Conservation (phyloP, 495 filamentous ascomycete genomes). For the Penicillium taxi region DNA sequence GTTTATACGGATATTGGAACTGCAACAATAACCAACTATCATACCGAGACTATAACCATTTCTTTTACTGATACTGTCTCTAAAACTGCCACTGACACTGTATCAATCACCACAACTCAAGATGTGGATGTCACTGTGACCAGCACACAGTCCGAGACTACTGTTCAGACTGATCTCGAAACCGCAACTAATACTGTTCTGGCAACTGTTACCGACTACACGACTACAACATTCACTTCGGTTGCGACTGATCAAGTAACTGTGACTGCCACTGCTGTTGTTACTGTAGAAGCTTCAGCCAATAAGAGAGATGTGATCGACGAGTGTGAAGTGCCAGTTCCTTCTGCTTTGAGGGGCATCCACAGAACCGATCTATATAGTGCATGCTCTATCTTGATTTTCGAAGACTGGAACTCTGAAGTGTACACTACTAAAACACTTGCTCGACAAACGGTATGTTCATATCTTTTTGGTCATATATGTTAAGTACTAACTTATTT, state of each 20-base stretch:
- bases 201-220: not conserved
- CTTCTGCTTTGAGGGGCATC: constrained; percentile 1
- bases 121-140: not conserved
- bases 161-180: not conserved
- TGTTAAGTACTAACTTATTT: not conserved
- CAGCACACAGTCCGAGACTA: not conserved
- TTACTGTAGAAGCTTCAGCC: not conserved
- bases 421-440: constrained; percentile 2
- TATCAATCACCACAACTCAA: not conserved
- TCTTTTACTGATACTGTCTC: constrained; percentile 4
- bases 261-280: not conserved
- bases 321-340: not conserved
- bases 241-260: not conserved
- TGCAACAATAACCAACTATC: constrained; percentile 4
- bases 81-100: constrained; percentile 1
- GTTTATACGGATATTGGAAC: not conserved
- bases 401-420: constrained; percentile 3
- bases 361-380: not conserved
- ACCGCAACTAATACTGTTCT: constrained; percentile 2
- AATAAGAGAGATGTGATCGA: not conserved
- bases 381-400: constrained; percentile 4
- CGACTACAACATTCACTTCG: not conserved
- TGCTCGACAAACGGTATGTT: constrained; percentile 1
- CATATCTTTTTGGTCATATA: not conserved
- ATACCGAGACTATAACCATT: constrained; percentile 5